Evolutionary conservation across 768 basidiomycete genomes (phyloP).

Genomic region (Tricholoma sp.): DNA sequence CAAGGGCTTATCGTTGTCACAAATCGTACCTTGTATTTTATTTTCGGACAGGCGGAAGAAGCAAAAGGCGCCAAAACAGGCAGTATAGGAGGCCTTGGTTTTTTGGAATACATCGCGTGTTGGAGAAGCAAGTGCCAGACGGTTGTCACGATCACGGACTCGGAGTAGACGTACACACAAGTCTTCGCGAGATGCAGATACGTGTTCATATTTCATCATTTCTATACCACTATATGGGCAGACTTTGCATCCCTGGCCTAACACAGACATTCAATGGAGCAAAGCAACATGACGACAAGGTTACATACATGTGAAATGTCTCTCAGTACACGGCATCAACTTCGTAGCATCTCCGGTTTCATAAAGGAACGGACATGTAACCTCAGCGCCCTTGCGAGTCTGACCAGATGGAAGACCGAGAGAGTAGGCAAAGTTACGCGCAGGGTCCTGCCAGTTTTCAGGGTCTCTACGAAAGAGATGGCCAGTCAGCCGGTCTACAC

Average conservation of each 20-base stretch:
- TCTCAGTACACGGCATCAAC: slow-evolving; percentile 9
- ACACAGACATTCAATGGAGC: not conserved
- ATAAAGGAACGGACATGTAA: slow-evolving; percentile 4
- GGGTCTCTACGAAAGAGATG: slow-evolving; percentile 11
- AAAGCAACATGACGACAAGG: slow-evolving; percentile 12
- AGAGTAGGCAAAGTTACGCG: slow-evolving; percentile 13
- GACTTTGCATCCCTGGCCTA: slow-evolving; percentile 15
- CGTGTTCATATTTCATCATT: slow-evolving; percentile 3
- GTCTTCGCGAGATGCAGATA: slow-evolving; percentile 7
- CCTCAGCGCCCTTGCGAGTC: slow-evolving; percentile 2
- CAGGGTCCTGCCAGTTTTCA: no score
- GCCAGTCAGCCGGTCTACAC: slow-evolving; percentile 3
- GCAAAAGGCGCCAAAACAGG: no score
- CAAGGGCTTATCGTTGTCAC: no score
- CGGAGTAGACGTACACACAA: not conserved
- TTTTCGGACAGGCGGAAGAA: no score
- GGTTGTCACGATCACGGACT: no score
- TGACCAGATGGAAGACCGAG: slow-evolving; percentile 8
- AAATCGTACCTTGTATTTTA: no score
- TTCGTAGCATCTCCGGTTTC: not conserved
- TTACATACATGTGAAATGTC: no score
- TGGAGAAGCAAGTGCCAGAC: no score
- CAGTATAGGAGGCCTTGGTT: no score
- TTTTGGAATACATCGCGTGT: no score
- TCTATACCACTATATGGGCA: slow-evolving; percentile 9